Conservation (phyloP, 225 moss, liverwort and hornwort genomes). For the Lunularia cruciata region DNA sequence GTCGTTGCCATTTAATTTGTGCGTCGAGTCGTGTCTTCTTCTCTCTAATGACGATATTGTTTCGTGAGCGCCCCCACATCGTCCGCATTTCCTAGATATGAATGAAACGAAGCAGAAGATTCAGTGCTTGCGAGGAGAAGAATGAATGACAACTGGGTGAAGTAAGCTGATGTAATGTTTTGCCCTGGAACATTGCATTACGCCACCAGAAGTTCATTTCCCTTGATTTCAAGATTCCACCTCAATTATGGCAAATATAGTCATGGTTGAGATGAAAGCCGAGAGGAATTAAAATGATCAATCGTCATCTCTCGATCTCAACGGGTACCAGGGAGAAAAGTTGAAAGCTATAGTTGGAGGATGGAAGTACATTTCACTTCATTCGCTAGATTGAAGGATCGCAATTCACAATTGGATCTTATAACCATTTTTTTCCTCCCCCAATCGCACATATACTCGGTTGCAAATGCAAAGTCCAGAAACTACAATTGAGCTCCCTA, state of each 20-base stretch:
- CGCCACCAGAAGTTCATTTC: neutral
- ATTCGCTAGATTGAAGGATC: too few relatives aligned
- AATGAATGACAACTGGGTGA: conserved; percentile 8
- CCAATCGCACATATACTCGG: too few relatives aligned
- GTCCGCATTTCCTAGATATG: conserved; percentile 2
- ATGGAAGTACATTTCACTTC: too few relatives aligned
- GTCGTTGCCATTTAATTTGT: neutral
- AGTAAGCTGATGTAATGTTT: neutral
- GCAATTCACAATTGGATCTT: too few relatives aligned
- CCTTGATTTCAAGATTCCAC: neutral
- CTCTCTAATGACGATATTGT: neutral
- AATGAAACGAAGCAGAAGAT: neutral
- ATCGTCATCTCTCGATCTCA: too few relatives aligned
- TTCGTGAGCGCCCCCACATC: neutral
- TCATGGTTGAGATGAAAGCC: neutral
- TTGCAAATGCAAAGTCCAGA: too few relatives aligned
- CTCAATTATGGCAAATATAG: neutral
- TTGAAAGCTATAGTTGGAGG: too few relatives aligned
- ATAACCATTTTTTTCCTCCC: too few relatives aligned
- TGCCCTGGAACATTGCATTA: neutral
- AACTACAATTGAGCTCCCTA: too few relatives aligned
- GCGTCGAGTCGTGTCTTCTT: neutral
- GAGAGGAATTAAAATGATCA: too few relatives aligned
- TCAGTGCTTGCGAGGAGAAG: neutral
- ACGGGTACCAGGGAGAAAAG: too few relatives aligned